Evolutionary conservation across 345 rosid species (phyloP).

Genomic region (Punica granatum): DNA sequence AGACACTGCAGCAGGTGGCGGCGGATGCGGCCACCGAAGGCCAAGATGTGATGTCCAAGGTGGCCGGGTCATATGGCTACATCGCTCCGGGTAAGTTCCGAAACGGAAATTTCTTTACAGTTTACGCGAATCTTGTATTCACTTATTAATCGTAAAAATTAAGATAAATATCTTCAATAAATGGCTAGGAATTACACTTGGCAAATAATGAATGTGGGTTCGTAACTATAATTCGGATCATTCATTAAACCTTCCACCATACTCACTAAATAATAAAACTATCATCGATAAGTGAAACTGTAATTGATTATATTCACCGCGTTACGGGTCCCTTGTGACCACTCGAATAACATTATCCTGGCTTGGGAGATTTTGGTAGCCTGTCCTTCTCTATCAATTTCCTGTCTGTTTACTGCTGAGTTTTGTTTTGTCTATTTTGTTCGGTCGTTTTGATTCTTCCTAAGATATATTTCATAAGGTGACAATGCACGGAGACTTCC

Average conservation of each 20-base stretch:
- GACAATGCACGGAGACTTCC: background rate
- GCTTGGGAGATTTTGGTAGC: background rate
- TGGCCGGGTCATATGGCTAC: slow-evolving; percentile 71
- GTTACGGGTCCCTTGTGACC: background rate
- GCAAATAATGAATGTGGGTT: too few relatives aligned
- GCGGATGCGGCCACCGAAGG: background rate
- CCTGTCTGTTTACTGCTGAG: background rate
- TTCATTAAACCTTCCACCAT: too few relatives aligned
- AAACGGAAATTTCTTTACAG: too few relatives aligned
- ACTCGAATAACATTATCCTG: background rate
- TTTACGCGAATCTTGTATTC: background rate
- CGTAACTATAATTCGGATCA: too few relatives aligned
- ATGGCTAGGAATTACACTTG: too few relatives aligned
- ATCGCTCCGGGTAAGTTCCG: slow-evolving; percentile 65
- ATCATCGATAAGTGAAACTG: too few relatives aligned
- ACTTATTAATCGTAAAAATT: background rate
- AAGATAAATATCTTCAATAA: background rate
- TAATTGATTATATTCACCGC: background rate
- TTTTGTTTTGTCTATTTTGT: background rate
- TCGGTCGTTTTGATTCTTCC: background rate
- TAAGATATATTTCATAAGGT: background rate
- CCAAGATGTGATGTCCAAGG: slow-evolving; percentile 32
- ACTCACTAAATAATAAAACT: too few relatives aligned
- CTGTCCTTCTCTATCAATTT: slow-evolving; percentile 1
- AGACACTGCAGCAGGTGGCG: slow-evolving; percentile 26